Percentiles rank a stretch among this genome's conserved stretches.
phyloP scores from a whole-genome alignment of 306 rosid genomes.

The Styphnolobium japonicum region DNA sequence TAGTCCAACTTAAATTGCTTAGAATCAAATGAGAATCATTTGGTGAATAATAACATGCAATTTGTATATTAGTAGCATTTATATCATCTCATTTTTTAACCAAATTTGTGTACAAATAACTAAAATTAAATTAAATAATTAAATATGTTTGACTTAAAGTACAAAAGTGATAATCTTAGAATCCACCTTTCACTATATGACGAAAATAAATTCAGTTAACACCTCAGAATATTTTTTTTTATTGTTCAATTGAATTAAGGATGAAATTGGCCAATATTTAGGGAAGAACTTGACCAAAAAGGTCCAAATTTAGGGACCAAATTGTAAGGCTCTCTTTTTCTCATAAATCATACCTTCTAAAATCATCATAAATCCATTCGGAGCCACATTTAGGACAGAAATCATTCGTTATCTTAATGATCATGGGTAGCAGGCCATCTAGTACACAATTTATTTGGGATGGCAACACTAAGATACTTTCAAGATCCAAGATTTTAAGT shows the following conservation, averaged over 20 bases:
- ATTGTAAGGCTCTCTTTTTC: neutral
- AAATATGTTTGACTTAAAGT: neutral
- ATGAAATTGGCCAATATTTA: too few species aligned
- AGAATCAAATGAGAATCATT: neutral
- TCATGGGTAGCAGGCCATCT: neutral
- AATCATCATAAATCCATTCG: neutral
- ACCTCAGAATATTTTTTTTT: neutral
- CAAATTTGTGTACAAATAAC: neutral
- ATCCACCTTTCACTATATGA: neutral
- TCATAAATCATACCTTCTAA: neutral
- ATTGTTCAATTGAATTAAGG: neutral
- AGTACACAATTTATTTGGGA: conserved; percentile 11
- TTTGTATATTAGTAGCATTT: too few species aligned
- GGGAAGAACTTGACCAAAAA: too few species aligned
- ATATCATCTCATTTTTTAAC: too few species aligned
- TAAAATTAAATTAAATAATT: neutral
- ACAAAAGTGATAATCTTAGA: neutral
- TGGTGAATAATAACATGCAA: neutral
- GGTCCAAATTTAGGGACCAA: neutral
- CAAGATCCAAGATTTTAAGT: neutral
- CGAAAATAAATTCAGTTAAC: neutral
- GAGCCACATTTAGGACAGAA: neutral
- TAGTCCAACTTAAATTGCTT: neutral
- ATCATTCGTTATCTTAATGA: conserved; percentile 8
- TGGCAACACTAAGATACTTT: neutral